A percentile compares a stretch with the other conserved stretches of the same genome.
These are phyloP conservation scores for Oryza coarctata DNA, from an alignment of 176 grass and related monocot species.

Conservation along the genomic window DNA sequence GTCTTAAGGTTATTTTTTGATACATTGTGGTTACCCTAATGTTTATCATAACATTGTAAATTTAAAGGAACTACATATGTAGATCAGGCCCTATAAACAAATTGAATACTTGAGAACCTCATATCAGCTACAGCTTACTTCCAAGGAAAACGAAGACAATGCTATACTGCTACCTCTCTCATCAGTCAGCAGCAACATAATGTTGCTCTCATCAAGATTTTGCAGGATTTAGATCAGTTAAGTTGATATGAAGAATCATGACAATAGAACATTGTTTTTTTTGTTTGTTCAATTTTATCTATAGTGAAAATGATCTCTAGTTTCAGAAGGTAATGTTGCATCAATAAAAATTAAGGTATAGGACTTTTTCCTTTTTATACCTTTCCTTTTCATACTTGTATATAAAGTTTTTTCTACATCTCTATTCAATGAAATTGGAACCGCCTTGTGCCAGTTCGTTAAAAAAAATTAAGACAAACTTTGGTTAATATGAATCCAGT, in stretches of 20 bases:
- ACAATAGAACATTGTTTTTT: neutral
- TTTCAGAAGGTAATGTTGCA: neutral
- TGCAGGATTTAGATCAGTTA: constrained; percentile 8
- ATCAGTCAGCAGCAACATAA: constrained; percentile 19
- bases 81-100: neutral
- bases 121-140: constrained; percentile 9
- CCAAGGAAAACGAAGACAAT: constrained; percentile 12
- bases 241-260: neutral
- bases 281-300: neutral
- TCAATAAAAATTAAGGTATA: neutral
- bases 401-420: no score
- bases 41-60: neutral
- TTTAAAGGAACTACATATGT: neutral
- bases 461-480: neutral
- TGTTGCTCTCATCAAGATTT: constrained; percentile 22
- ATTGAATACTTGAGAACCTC: constrained; percentile 18
- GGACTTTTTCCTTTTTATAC: no score
- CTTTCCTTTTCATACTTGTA: no score
- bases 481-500: neutral
- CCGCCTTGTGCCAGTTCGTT: no score
- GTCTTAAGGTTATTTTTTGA: no score
- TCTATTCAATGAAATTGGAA: no score
- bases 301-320: neutral
- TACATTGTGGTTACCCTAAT: no score
- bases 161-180: neutral